Evolutionary conservation across 306 rosid genomes (phyloP).

Genomic region (Malus orientalis): DNA sequence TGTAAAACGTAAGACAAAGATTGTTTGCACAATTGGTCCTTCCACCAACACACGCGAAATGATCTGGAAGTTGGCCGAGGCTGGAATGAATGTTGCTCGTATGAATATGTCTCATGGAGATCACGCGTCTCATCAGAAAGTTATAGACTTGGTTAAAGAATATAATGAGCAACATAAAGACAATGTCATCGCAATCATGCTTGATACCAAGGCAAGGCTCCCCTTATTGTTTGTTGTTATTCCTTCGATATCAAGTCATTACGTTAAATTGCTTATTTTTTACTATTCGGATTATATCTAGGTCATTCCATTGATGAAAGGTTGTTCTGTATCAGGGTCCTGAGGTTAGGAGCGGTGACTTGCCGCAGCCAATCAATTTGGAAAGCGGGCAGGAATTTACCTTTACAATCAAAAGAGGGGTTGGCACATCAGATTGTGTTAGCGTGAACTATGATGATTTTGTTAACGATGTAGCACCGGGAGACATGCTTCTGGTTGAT

Average conservation of each 20-base stretch:
- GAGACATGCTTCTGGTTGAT: conserved; percentile 90
- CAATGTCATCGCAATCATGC: conserved; percentile 87
- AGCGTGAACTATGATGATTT: conserved; percentile 94
- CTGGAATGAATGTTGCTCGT: conserved; percentile 97
- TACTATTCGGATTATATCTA: not conserved
- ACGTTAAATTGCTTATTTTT: not conserved
- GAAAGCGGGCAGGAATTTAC: conserved; percentile 73
- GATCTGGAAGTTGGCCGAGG: conserved; percentile 98
- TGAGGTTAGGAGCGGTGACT: conserved; percentile 94
- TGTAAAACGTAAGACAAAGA: conserved; percentile 85
- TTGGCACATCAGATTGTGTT: conserved; percentile 70
- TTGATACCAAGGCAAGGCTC: conserved; percentile 72
- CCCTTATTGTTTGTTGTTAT: not conserved
- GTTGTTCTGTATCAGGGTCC: conserved; percentile 55
- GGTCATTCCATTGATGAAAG: not conserved
- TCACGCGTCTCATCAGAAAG: conserved; percentile 92
- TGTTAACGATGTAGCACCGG: conserved; percentile 80
- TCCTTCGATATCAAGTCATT: not conserved
- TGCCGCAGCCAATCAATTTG: conserved; percentile 67
- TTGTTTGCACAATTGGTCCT: conserved; percentile 96
- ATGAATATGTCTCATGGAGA: conserved; percentile 98
- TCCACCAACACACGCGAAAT: conserved; percentile 83
- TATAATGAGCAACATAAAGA: conserved; percentile 72
- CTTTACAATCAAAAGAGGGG: conserved; percentile 76
- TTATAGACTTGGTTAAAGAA: conserved; percentile 89